Percentiles rank a stretch among this genome's conserved stretches.
Conservation (phyloP, 2,329 filamentous ascomycete genomes). For the Diaporthe ilicicola region DNA sequence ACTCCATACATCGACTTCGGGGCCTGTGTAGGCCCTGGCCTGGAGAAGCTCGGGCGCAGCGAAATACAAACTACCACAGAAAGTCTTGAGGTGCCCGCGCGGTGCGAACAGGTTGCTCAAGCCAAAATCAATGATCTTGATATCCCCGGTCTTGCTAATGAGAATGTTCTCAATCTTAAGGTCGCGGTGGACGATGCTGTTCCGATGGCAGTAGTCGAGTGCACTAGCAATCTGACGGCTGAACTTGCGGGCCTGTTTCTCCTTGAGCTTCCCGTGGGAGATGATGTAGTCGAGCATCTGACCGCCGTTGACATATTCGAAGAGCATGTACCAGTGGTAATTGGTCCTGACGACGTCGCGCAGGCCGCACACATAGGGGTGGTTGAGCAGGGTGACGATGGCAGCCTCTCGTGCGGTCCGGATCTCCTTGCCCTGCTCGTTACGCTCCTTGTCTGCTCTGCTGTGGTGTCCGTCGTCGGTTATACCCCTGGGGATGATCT, state of each 20-base stretch:
- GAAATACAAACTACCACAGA: constrained; percentile 97
- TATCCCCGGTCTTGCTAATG: constrained; percentile 98
- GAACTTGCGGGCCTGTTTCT: constrained; percentile 98
- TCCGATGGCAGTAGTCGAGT: constrained; percentile 95
- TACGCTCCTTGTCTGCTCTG: constrained; percentile 80
- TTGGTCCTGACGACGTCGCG: constrained; percentile 94
- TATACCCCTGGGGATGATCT: constrained; percentile 92
- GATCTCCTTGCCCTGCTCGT: constrained; percentile 96
- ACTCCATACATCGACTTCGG: constrained; percentile 98
- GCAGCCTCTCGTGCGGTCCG: constrained; percentile 94
- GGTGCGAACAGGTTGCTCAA: constrained; percentile 96
- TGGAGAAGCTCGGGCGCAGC: constrained; percentile 94
- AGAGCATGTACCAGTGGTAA: constrained; percentile 99
- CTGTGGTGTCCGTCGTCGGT: constrained; percentile 83
- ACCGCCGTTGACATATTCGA: constrained; percentile 97
- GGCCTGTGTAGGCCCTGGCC: constrained; percentile 92
- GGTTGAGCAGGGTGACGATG: constrained; percentile 92
- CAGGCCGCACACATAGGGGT: constrained; percentile 96
- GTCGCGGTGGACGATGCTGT: constrained; percentile 97
- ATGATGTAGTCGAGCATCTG: constrained; percentile 99
- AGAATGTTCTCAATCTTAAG: constrained; percentile 99
- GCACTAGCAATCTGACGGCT: constrained; percentile 96
- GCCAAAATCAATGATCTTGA: constrained; percentile 99
- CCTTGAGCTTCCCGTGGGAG: constrained; percentile 94
- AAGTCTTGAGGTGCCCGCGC: constrained; percentile 86